Conservation (phyloP, 345 rosid species). For the Rhizophora mangle region DNA sequence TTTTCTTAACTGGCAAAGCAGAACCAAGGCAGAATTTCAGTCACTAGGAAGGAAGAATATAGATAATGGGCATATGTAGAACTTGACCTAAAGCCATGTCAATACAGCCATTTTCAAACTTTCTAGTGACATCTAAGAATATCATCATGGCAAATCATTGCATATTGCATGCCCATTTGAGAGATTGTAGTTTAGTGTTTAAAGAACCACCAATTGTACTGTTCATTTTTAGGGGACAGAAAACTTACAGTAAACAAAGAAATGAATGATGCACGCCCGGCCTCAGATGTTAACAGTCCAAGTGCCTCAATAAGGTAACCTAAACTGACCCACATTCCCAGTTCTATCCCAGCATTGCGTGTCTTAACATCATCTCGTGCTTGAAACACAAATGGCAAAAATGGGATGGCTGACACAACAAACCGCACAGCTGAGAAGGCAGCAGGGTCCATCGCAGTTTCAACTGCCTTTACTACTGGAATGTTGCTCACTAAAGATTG, state of each 20-base stretch:
- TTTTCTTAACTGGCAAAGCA: too few relatives aligned
- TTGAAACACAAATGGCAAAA: conserved; percentile 21
- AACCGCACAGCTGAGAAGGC: conserved; percentile 24
- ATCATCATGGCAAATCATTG: too few relatives aligned
- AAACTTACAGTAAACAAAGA: conserved; percentile 21
- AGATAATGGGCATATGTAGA: too few relatives aligned
- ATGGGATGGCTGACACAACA: conserved; percentile 22
- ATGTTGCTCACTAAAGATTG: conserved; percentile 25
- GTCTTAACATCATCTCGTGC: conserved; percentile 20
- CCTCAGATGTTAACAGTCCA: conserved; percentile 27
- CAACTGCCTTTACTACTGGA: conserved; percentile 23
- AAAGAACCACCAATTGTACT: neutral
- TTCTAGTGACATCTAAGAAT: too few relatives aligned
- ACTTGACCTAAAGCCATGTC: too few relatives aligned
- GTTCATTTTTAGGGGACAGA: neutral
- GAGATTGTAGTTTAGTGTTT: too few relatives aligned
- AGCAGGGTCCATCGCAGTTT: conserved; percentile 23
- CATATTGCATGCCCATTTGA: too few relatives aligned
- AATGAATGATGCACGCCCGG: conserved; percentile 28
- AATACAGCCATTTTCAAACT: too few relatives aligned
- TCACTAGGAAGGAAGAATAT: too few relatives aligned
- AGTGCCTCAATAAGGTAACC: conserved; percentile 26
- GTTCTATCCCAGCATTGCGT: conserved; percentile 22
- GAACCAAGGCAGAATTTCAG: too few relatives aligned
- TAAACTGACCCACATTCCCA: conserved; percentile 28